These are phyloP conservation scores for Citrus unshiu DNA, from an alignment of 345 rosid species.

Conservation along the genomic window DNA sequence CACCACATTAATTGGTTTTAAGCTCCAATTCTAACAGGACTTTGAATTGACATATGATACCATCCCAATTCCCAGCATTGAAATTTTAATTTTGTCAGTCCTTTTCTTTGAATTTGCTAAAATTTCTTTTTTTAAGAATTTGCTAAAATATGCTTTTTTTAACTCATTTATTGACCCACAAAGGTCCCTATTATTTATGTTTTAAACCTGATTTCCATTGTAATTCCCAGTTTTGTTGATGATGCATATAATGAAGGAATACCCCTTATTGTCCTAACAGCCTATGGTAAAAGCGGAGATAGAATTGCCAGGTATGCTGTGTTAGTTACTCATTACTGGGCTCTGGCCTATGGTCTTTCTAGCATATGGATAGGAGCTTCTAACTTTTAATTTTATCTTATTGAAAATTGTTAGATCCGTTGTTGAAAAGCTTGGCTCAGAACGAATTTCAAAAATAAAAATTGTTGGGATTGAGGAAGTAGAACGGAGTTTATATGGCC, in stretches of 20 bases:
- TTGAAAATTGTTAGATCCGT: conserved; percentile 48
- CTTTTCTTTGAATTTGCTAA: background rate
- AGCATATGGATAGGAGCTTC: background rate
- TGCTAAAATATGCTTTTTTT: background rate
- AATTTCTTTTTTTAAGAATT: background rate
- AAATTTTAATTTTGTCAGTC: background rate
- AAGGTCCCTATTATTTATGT: background rate
- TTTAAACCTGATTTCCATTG: background rate
- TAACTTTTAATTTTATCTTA: conserved; percentile 1
- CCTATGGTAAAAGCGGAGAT: conserved; percentile 75
- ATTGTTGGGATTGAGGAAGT: conserved; percentile 65
- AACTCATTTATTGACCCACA: background rate
- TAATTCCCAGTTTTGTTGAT: conserved; percentile 68
- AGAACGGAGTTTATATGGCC: conserved; percentile 74
- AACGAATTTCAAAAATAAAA: conserved; percentile 57
- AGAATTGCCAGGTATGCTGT: conserved; percentile 59
- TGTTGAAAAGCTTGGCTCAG: conserved; percentile 72
- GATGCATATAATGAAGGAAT: conserved; percentile 57
- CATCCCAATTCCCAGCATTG: background rate
- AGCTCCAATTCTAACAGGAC: background rate
- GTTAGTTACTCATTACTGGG: background rate
- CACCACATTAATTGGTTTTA: background rate
- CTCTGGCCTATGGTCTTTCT: background rate
- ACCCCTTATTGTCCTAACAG: conserved; percentile 55
- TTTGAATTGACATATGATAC: background rate